Percentiles rank a stretch among this genome's conserved stretches.
Evolutionary conservation across 1,139 yeast genomes (phyloP).

Genomic region (Scheffersomyces cryptocercus): DNA sequence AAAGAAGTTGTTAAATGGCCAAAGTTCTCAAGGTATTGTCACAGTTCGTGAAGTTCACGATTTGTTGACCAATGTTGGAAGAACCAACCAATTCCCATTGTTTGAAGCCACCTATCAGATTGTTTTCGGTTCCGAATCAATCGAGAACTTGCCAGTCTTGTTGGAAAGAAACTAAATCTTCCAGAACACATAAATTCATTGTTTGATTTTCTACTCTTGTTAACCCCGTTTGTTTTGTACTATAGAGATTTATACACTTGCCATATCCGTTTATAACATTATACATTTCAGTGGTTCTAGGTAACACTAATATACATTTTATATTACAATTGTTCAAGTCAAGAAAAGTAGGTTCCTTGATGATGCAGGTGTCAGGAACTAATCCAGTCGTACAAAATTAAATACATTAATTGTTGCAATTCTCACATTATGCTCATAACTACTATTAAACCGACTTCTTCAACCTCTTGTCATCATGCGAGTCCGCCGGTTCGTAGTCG

Average conservation of each 20-base stretch:
- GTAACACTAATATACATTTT: not conserved
- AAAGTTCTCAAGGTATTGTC: constrained; percentile 51
- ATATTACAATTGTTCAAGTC: not conserved
- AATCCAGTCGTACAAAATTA: too few species aligned
- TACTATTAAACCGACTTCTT: not conserved
- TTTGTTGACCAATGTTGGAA: constrained; percentile 35
- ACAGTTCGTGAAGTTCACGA: constrained; percentile 53
- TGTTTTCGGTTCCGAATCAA: constrained; percentile 41
- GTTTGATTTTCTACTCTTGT: not conserved
- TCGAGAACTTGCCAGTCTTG: constrained; percentile 44
- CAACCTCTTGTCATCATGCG: constrained; percentile 1
- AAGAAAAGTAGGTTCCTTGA: not conserved
- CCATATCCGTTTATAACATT: too few species aligned
- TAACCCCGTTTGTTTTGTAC: too few species aligned
- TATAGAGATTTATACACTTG: too few species aligned
- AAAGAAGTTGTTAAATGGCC: constrained; percentile 48
- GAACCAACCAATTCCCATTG: constrained; percentile 42
- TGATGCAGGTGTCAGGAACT: too few species aligned
- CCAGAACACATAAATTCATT: not conserved
- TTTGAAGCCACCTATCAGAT: constrained; percentile 52
- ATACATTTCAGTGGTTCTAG: not conserved
- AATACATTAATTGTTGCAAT: too few species aligned
- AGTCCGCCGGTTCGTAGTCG: constrained; percentile 2
- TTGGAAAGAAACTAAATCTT: constrained; percentile 22
- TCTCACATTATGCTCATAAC: too few species aligned